phyloP scores from a whole-genome alignment of 768 basidiomycete species.

The Tubosaeta brunneosetosa region DNA sequence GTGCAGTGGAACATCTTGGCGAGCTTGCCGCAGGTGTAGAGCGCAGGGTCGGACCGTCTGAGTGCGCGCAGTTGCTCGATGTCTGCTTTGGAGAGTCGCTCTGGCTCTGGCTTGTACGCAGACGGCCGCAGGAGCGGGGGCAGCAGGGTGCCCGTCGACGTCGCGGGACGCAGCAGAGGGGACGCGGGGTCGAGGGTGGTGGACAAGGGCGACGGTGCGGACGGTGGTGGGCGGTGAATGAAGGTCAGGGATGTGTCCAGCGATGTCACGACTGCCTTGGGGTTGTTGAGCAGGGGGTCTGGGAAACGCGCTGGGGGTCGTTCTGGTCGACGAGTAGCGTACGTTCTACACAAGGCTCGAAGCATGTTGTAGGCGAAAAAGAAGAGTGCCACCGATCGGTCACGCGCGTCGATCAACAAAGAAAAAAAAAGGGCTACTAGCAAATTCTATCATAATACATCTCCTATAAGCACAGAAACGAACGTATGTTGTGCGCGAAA shows the following conservation, averaged over 20 bases:
- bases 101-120: slow-evolving; percentile 28
- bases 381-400: background rate
- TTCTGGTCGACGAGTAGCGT: slow-evolving; percentile 38
- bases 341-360: slow-evolving; percentile 31
- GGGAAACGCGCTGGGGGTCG: slow-evolving; percentile 50
- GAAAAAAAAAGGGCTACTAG: background rate
- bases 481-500: slow-evolving; percentile 10
- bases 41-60: slow-evolving; percentile 50
- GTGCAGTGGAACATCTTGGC: slow-evolving; percentile 76
- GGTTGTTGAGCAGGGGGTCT: slow-evolving; percentile 53
- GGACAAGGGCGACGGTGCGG: slow-evolving; percentile 68
- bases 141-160: slow-evolving; percentile 29
- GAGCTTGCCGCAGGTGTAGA: slow-evolving; percentile 60
- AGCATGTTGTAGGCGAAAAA: background rate
- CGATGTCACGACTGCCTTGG: slow-evolving; percentile 46
- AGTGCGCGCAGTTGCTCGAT: slow-evolving; percentile 56
- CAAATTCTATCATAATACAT: slow-evolving; percentile 19
- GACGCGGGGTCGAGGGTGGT: slow-evolving; percentile 66
- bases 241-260: slow-evolving; percentile 63
- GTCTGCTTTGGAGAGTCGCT: slow-evolving; percentile 47
- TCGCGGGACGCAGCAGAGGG: slow-evolving; percentile 52
- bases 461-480: slow-evolving; percentile 25
- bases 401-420: background rate
- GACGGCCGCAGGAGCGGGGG: slow-evolving; percentile 49
- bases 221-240: slow-evolving; percentile 81